Evolutionary conservation across 805 yeast species (phyloP), one percentile per base, ranked within the genome.

Genomic region (Hemisphaericaspora nanyangensis): DNA sequence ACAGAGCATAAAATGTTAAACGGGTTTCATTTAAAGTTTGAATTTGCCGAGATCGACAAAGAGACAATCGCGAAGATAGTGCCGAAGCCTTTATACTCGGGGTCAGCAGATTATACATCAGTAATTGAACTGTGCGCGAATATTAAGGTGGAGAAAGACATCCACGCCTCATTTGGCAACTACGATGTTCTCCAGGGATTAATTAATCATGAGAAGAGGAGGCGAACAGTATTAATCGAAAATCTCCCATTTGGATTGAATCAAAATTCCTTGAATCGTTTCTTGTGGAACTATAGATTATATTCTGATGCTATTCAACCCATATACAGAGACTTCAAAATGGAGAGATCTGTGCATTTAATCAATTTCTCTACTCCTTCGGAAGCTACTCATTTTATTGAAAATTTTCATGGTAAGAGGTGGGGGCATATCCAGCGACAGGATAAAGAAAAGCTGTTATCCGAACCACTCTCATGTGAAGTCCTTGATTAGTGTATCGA

Each of bases 251-350:
- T 62, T 26, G 70, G 68, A 4, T 46, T 76, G 16, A 31, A 56
- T 63, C 0, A 54, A 52, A n/a, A 49, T 48, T 1, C 65, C 72
- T 40, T 79, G 2, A 58, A 60, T 3, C 50, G 58, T 24, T 43
- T 66, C 7, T 55, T 78, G 1, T 77, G 82, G 80, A 72, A 74
- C 39, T 76, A 74, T 44, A 69, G 68, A 5, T 57, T 78, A 34
- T 68, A 28, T 17, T 29, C 28, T 18, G n/a, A 65, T 5, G 7
- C 13, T 4, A 29, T 40, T 29, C 12, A 38, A 7, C 44, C 44
- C 3, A 45, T 67, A 3, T 33, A 47, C 5, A 45, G 45, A 7
- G 62, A 67, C 40, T 56, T 63, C 1, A 32, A 48, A n/a, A 41
- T 48, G 3, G 70, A 61, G 39, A 43, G 47, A 6, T 50, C 57